These are phyloP conservation scores for Cinnamomum micranthum DNA, from an alignment of 164 flowering plant genomes.

Conservation along the genomic window DNA sequence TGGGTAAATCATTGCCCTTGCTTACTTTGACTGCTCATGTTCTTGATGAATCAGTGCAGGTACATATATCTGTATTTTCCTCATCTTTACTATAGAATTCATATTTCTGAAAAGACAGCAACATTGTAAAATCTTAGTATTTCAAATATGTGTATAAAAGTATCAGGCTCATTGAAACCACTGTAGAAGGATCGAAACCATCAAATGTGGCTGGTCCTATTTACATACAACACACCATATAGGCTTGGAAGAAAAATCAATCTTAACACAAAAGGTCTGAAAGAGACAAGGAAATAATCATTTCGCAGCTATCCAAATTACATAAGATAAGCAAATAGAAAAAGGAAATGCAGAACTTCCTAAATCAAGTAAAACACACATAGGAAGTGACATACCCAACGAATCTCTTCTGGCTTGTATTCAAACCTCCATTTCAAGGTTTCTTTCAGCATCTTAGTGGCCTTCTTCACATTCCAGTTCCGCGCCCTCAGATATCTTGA, in stretches of 20 bases:
- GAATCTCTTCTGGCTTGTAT: slow-evolving; percentile 87
- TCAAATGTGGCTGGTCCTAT: no score
- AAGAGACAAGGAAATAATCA: background rate
- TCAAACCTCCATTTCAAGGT: slow-evolving; percentile 80
- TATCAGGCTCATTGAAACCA: no score
- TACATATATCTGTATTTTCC: no score
- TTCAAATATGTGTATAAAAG: no score
- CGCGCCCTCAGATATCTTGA: slow-evolving; percentile 68
- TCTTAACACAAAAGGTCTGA: no score
- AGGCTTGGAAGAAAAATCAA: no score
- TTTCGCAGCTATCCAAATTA: background rate
- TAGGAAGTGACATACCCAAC: slow-evolving; percentile 57
- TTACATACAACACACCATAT: no score
- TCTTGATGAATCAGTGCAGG: background rate
- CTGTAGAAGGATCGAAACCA: no score
- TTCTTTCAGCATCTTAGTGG: slow-evolving; percentile 82
- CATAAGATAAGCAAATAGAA: slow-evolving; percentile 2
- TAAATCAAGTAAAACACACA: background rate
- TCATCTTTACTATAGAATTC: no score
- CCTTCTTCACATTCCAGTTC: slow-evolving; percentile 87
- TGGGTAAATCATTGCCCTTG: no score
- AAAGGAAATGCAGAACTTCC: background rate
- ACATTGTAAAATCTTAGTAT: no score
- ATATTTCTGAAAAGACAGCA: no score
- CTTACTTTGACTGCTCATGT: background rate